Percentiles rank a stretch among this genome's conserved stretches.
Evolutionary conservation across 2,329 filamentous ascomycete species (phyloP).

Genomic region (Fusarium austroafricanum): DNA sequence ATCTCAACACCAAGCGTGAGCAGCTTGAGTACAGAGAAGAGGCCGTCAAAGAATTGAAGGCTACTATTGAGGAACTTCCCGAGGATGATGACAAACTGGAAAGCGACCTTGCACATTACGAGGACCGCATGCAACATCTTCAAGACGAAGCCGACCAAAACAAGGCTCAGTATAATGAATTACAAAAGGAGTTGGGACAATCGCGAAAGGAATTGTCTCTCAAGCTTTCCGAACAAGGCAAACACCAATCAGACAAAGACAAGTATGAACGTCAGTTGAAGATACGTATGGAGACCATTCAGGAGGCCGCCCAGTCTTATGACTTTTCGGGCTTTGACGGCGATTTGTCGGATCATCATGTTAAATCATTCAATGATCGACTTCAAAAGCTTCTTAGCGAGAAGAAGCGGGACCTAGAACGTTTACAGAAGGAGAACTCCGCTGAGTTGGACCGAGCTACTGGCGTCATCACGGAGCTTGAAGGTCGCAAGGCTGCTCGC

Average conservation of each 20-base stretch:
- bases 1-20: constrained; percentile 80
- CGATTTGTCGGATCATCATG: constrained; percentile 77
- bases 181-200: constrained; percentile 63
- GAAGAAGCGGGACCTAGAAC: constrained; percentile 82
- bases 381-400: constrained; percentile 81
- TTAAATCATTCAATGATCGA: constrained; percentile 80
- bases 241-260: constrained; percentile 85
- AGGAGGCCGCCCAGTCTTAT: constrained; percentile 79
- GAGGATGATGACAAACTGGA: constrained; percentile 83
- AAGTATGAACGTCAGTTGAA: constrained; percentile 85
- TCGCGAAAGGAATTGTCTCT: constrained; percentile 60
- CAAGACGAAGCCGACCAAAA: constrained; percentile 71
- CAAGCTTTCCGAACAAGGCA: constrained; percentile 76
- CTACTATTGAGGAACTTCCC: constrained; percentile 79
- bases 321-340: constrained; percentile 87
- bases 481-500: constrained; percentile 77
- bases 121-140: constrained; percentile 76
- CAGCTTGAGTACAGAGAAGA: constrained; percentile 77
- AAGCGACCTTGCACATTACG: constrained; percentile 79
- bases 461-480: constrained; percentile 75
- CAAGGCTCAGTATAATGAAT: constrained; percentile 71
- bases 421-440: constrained; percentile 77
- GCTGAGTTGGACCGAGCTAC: constrained; percentile 82
- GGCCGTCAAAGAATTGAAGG: constrained; percentile 75
- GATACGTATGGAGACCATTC: constrained; percentile 78